Conservation (phyloP, 495 filamentous ascomycete genomes). For the Trichoderma gamsii region DNA sequence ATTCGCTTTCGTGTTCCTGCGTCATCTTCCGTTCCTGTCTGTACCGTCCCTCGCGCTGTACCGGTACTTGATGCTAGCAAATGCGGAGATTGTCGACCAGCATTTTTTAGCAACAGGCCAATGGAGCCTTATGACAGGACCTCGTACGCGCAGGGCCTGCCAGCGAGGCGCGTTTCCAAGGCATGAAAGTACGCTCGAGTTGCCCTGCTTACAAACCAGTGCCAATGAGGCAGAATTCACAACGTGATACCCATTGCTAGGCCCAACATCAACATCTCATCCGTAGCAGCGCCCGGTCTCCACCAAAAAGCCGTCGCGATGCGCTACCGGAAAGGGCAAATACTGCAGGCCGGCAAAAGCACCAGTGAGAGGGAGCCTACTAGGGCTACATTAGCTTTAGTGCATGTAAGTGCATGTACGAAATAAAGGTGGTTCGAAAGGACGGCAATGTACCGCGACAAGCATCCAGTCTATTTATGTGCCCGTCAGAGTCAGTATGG, state of each 20-base stretch:
- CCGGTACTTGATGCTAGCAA: not conserved
- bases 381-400: not conserved
- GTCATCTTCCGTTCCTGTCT: not conserved
- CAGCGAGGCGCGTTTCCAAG: conserved; percentile 1
- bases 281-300: conserved; percentile 5
- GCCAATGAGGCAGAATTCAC: conserved; percentile 1
- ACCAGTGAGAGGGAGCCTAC: too few relatives aligned
- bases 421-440: too few relatives aligned
- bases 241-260: not conserved
- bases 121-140: too few relatives aligned
- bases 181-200: not conserved
- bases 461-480: too few relatives aligned
- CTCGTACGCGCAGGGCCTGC: not conserved
- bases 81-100: not conserved
- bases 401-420: too few relatives aligned
- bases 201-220: conserved; percentile 6
- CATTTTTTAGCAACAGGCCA: not conserved
- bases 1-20: conserved; percentile 7
- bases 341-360: not conserved
- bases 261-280: not conserved
- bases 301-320: not conserved
- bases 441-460: too few relatives aligned
- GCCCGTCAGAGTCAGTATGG: not conserved
- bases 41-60: not conserved
- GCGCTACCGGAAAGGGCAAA: not conserved